Conservation (phyloP, 176 grass and related monocot genomes). For the Ampelocalamus luodianensis region DNA sequence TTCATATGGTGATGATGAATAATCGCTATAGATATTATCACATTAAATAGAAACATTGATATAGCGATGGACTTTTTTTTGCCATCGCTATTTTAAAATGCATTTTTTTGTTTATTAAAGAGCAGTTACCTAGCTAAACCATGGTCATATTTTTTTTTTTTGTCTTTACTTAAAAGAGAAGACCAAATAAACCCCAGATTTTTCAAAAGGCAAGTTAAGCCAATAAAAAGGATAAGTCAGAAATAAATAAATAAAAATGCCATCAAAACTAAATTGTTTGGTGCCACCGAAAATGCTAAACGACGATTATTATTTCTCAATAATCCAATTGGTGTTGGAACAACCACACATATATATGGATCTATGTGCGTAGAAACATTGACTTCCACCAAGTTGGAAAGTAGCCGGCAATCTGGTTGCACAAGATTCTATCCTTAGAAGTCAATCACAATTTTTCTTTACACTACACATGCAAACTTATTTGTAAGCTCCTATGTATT, state of each 20-base stretch:
- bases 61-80: neutral
- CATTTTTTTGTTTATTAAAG: neutral
- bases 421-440: neutral
- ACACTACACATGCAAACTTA: accelerated
- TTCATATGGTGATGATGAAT: neutral
- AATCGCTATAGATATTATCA: neutral
- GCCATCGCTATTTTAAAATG: neutral
- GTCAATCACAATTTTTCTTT: neutral
- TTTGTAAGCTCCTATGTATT: accelerated
- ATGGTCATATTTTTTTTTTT: neutral
- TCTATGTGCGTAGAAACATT: neutral
- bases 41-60: neutral
- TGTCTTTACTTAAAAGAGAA: neutral
- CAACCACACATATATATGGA: neutral
- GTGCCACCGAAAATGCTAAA: accelerated
- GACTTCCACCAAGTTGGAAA: neutral
- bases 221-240: neutral
- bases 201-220: neutral
- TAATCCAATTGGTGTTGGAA: neutral
- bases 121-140: neutral
- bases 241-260: neutral
- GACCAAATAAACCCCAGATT: neutral
- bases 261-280: neutral
- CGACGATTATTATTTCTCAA: accelerated
- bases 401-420: accelerated